Base-by-base conservation (phyloP, 495 filamentous ascomycete species). In the Clohesyomyces aquaticus region DNA sequence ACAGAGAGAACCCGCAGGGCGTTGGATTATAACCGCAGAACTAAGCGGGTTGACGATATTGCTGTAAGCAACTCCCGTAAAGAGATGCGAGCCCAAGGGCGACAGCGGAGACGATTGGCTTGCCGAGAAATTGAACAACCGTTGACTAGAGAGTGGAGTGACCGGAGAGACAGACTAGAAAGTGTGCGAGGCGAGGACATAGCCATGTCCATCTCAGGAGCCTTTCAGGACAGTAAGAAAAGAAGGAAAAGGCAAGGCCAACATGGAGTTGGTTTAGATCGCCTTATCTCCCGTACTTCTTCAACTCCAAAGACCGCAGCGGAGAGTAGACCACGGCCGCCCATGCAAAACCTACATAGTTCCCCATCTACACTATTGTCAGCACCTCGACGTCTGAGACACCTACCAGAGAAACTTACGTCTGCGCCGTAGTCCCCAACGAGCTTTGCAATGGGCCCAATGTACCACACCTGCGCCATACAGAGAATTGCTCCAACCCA, bases 371-470 rank as follows among this genome's bases (percentile, higher is more conserved):
- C 25, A 16, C 3, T 28, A 54, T 38, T 25, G 53, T 67, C 35
- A 72, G 61, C 53, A 16, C 56, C 23, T 32, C 1, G 12, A n/a
- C 42, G n/a, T 38, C 29, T 18, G 10, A 26, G 21, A 19, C 2
- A 42, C 19, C 16, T 16, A 21, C 27, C 26, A 11, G 12, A 12
- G 26, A 10, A 19, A 73, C 74, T 73, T 29, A 80, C 78, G 81
- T 88, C 85, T 49, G 81, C 85, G n/a, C 85, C 85, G 67, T 81
- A 79, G 2, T 81, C 78, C 14, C 85, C 84, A 11, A 77, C 72
- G 21, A 74, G 68, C 38, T 57, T 69, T 11, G 76, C 74, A 61
- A 77, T 64, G 0, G 75, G 75, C 11, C 75, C 75, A 60, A 77
- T 72, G 68, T 76, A 76, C 75, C 75, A 77, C 8, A 76, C 73